A percentile compares a stretch with the other conserved stretches of the same genome.
Evolutionary conservation across 2,329 filamentous ascomycete species (phyloP).

Genomic region (Beauveria rudraprayagi): DNA sequence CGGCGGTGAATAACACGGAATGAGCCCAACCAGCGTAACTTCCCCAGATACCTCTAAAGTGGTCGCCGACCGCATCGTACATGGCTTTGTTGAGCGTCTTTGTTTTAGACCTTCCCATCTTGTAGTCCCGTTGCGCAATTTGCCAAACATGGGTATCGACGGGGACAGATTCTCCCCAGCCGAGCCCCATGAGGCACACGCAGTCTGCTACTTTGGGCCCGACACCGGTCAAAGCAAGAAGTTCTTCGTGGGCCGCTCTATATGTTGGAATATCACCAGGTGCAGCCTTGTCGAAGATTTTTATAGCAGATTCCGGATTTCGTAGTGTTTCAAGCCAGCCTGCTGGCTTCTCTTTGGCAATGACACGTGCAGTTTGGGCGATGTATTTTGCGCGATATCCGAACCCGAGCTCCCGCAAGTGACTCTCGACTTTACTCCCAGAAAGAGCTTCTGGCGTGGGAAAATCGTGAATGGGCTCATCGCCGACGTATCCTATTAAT

Average conservation of each 20-base stretch:
- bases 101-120: constrained; percentile 75
- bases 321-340: constrained; percentile 72
- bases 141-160: constrained; percentile 99
- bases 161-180: constrained; percentile 91
- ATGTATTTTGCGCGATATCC: constrained; percentile 94
- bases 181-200: constrained; percentile 90
- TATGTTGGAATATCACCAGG: constrained; percentile 55
- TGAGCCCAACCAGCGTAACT: constrained; percentile 95
- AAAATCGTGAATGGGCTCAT: constrained; percentile 77
- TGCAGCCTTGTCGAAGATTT: constrained; percentile 28
- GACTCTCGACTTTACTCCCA: constrained; percentile 65
- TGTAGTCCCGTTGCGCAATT: constrained; percentile 93
- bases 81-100: constrained; percentile 82
- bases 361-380: constrained; percentile 69
- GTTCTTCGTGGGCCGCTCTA: constrained; percentile 67
- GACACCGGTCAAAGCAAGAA: constrained; percentile 76
- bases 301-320: constrained; percentile 63
- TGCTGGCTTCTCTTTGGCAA: constrained; percentile 57
- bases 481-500: constrained; percentile 61
- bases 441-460: constrained; percentile 68
- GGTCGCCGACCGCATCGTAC: constrained; percentile 83
- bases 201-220: constrained; percentile 97
- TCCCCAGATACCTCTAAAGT: constrained; percentile 86
- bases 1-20: constrained; percentile 90
- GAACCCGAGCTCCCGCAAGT: constrained; percentile 77